phyloP scores from a whole-genome alignment of 768 basidiomycete genomes.

The Rickenella mellea region DNA sequence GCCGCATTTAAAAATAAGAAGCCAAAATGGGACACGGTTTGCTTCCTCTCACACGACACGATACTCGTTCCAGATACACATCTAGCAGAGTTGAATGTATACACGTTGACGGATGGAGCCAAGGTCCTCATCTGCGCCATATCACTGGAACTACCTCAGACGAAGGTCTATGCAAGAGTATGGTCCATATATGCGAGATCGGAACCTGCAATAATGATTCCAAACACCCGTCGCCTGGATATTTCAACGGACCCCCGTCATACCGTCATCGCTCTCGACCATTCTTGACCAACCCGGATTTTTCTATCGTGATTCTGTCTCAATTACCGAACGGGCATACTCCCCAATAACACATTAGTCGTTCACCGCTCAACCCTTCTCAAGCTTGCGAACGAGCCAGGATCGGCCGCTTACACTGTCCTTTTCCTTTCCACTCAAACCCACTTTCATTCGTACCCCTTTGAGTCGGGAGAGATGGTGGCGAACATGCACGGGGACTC shows the following conservation, averaged over 20 bases:
- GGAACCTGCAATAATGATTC: background rate
- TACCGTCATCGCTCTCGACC: background rate
- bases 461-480: too few species aligned
- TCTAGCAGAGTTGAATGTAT: background rate
- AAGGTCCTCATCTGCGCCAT: background rate
- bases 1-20: too few species aligned
- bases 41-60: background rate
- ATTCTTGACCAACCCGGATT: background rate
- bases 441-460: too few species aligned
- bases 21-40: background rate
- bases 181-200: background rate
- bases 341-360: too few species aligned
- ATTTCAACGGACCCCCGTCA: background rate
- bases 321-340: background rate
- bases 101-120: background rate
- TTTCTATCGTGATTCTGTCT: background rate
- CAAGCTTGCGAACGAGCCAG: background rate
- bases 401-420: too few species aligned
- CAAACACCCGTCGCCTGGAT: background rate
- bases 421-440: too few species aligned
- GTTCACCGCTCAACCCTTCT: too few species aligned
- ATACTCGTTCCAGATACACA: background rate
- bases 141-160: background rate
- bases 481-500: background rate
- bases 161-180: background rate